Evolutionary conservation across 75 land plant genomes (phyloP).

Genomic region (Adiantum capillusveneris): DNA sequence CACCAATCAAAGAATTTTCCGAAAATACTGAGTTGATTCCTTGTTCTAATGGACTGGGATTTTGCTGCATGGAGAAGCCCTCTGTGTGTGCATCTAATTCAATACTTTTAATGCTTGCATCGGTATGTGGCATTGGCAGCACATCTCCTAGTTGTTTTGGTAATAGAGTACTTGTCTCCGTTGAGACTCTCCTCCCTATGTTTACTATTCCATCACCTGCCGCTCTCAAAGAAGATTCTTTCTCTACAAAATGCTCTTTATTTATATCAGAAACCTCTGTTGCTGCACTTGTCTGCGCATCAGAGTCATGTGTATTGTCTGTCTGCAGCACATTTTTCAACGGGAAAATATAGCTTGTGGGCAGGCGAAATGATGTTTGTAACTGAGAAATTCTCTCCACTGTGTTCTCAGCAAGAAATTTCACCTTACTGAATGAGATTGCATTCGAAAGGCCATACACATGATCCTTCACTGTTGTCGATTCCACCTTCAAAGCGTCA

Average conservation of each 20-base stretch:
- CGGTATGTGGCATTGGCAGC: too few relatives aligned
- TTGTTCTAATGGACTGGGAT: too few relatives aligned
- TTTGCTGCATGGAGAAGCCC: too few relatives aligned
- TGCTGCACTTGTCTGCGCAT: not conserved
- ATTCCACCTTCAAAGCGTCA: not conserved
- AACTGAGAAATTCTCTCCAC: not conserved
- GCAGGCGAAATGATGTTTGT: not conserved
- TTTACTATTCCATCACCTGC: not conserved
- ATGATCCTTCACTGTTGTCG: not conserved
- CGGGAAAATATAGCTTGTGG: not conserved
- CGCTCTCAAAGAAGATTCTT: not conserved
- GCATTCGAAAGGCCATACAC: not conserved
- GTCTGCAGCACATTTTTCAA: not conserved
- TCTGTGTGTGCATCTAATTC: too few relatives aligned
- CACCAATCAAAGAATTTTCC: too few relatives aligned
- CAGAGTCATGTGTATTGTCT: not conserved
- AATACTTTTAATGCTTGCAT: too few relatives aligned
- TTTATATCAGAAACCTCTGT: not conserved
- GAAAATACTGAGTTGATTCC: too few relatives aligned
- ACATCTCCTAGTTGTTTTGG: too few relatives aligned
- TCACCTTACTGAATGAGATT: not conserved
- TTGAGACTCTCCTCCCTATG: not conserved
- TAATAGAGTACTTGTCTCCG: too few relatives aligned
- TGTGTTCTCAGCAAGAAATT: not conserved
- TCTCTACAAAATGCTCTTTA: not conserved